Evolutionary conservation across 2,329 filamentous ascomycete genomes (phyloP).

Genomic region (Ascocoryne sarcoides): DNA sequence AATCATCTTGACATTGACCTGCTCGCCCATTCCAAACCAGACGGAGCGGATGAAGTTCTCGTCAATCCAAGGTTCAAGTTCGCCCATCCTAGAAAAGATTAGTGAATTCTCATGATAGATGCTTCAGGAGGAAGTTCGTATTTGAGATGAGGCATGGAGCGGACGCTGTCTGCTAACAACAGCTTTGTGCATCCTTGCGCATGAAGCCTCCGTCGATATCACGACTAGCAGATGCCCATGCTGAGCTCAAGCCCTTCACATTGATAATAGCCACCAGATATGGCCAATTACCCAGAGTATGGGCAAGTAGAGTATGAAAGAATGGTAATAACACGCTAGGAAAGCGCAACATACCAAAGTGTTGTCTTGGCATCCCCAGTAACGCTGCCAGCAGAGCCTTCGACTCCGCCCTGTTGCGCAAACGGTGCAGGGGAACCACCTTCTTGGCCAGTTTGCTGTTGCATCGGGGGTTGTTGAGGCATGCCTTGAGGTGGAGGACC

Average conservation of each 20-base stretch:
- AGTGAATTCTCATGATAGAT: no score
- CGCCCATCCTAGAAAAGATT: constrained; percentile 71
- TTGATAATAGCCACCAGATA: no score
- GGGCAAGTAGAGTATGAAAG: no score
- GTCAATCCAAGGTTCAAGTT: constrained; percentile 98
- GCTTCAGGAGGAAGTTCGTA: no score
- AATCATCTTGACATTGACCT: constrained; percentile 98
- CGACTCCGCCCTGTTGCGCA: constrained; percentile 33
- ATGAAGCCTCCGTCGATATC: no score
- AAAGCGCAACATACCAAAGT: constrained; percentile 37
- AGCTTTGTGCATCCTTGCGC: no score
- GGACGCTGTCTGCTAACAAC: no score
- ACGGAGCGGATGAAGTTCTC: constrained; percentile 97
- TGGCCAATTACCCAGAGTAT: no score
- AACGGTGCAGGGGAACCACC: constrained; percentile 45
- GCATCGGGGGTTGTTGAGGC: constrained; percentile 27
- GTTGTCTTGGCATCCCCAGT: constrained; percentile 46
- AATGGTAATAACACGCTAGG: no score
- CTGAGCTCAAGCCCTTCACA: no score
- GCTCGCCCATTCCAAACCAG: constrained; percentile 82
- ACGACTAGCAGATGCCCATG: no score
- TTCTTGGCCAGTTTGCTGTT: constrained; percentile 47
- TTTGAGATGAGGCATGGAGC: no score
- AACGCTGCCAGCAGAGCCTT: constrained; percentile 29
- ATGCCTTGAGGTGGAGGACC: constrained; percentile 39